These are phyloP conservation scores for Capsicum baccatum DNA, from an alignment of 257 asterid species.

Conservation along the genomic window DNA sequence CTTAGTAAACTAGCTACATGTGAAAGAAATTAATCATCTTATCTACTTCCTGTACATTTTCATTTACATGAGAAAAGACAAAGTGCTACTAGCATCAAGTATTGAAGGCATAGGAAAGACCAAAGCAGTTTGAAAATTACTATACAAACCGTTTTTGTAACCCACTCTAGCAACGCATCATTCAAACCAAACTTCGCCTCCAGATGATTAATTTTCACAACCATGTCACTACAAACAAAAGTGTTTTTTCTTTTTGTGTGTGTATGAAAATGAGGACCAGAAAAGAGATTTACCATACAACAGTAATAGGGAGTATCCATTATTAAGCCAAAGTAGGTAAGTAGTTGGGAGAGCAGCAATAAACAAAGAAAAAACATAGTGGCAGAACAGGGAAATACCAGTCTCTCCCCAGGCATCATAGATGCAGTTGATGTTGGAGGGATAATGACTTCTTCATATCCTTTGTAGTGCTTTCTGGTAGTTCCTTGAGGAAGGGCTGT, in stretches of 20 bases:
- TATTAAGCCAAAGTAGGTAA: background rate
- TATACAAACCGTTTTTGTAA: conserved; percentile 12
- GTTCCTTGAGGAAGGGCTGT: conserved; percentile 96
- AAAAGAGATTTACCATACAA: background rate
- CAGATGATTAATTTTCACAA: conserved; percentile 10
- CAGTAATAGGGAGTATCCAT: conserved; percentile 6
- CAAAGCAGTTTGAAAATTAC: background rate
- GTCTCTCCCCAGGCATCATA: conserved; percentile 92
- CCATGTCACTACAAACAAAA: conserved; percentile 2
- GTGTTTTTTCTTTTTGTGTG: too few relatives aligned
- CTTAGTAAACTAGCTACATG: background rate
- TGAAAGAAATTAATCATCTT: background rate
- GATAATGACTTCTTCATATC: conserved; percentile 90
- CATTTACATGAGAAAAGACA: background rate
- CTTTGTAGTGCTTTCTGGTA: conserved; percentile 74
- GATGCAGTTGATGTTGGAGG: conserved; percentile 96
- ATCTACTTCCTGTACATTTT: conserved; percentile 14
- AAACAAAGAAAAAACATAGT: background rate
- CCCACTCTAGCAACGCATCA: background rate
- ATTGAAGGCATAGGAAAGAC: background rate
- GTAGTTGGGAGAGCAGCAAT: conserved; percentile 5
- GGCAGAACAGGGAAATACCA: conserved; percentile 52
- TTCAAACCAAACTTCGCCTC: background rate
- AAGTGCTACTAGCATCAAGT: conserved; percentile 25
- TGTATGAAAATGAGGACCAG: background rate